A percentile compares a stretch with the other conserved stretches of the same genome.
These are phyloP conservation scores for Articulospora tetracladia DNA, from an alignment of 495 filamentous ascomycete genomes.

Conservation along the genomic window DNA sequence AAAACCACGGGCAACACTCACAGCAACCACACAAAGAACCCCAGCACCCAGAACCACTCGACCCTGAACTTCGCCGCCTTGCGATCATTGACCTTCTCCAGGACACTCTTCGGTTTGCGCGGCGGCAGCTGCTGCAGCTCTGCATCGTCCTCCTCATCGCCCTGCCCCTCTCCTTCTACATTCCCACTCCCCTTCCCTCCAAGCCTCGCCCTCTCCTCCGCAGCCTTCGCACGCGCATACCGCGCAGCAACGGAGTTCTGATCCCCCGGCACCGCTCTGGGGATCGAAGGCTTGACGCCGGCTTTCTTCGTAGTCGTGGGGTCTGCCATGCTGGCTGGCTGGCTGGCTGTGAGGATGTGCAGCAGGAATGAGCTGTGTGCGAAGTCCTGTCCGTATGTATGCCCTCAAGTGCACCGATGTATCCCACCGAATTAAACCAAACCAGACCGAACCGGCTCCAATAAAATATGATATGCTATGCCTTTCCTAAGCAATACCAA, in stretches of 20 bases:
- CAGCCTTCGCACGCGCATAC: constrained; percentile 30
- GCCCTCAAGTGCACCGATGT: too few species aligned
- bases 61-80: constrained; percentile 36
- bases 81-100: constrained; percentile 34
- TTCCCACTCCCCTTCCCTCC: constrained; percentile 29
- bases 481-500: too few species aligned
- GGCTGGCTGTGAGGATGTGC: too few species aligned
- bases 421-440: too few species aligned
- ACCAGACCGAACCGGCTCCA: too few species aligned
- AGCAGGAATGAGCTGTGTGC: background rate
- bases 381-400: too few species aligned
- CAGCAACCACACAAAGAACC: constrained; percentile 51
- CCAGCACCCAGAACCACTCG: constrained; percentile 44
- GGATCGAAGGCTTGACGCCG: constrained; percentile 2
- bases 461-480: too few species aligned
- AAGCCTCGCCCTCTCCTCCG: constrained; percentile 43
- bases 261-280: constrained; percentile 25
- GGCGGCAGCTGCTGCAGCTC: constrained; percentile 15
- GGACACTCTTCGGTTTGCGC: constrained; percentile 23
- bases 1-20: constrained; percentile 17
- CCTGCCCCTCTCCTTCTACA: constrained; percentile 15
- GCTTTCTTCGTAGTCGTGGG: background rate
- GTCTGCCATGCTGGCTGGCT: constrained; percentile 7
- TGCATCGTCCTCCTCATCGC: too few species aligned
- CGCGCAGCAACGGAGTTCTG: constrained; percentile 28